Conservation (phyloP, 169 alveolate genomes). For the Eimeria acervulina region DNA sequence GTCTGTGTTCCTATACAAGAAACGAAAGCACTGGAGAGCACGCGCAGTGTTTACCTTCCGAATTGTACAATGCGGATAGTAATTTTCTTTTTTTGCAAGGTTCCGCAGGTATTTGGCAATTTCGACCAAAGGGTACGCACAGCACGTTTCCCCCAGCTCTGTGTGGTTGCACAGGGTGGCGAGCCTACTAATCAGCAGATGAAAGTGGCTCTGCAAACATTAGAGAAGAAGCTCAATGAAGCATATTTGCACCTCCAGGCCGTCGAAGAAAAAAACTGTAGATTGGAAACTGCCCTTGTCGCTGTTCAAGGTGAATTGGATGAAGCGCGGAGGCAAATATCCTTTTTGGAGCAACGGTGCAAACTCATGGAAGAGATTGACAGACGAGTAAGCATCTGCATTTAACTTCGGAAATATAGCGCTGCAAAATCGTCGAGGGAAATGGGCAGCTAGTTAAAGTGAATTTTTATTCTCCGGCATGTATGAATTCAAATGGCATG, state of each 20-base stretch:
- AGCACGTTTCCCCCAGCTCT: not conserved
- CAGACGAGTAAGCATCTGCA: slow-evolving; percentile 2
- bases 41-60: not conserved
- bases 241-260: not conserved
- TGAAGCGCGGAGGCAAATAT: slow-evolving; percentile 30
- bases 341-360: slow-evolving; percentile 33
- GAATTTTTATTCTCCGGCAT: no score
- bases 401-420: not conserved
- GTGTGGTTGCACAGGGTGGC: not conserved
- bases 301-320: slow-evolving; percentile 6
- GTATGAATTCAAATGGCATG: not conserved
- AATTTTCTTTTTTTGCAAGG: not conserved
- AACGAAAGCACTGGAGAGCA: not conserved
- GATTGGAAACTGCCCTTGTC: slow-evolving; percentile 19
- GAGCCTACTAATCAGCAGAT: not conserved
- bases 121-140: not conserved
- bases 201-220: not conserved
- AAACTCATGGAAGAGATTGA: slow-evolving; percentile 60
- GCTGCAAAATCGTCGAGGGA: not conserved
- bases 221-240: slow-evolving; percentile 30
- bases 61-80: not conserved
- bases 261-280: not conserved
- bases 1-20: not conserved
- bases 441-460: not conserved
- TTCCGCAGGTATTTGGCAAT: not conserved